Percentiles rank a stretch among this genome's conserved stretches.
These are phyloP conservation scores for Puccinellia tenuiflora DNA, from an alignment of 176 grass and related monocot species.

Conservation along the genomic window DNA sequence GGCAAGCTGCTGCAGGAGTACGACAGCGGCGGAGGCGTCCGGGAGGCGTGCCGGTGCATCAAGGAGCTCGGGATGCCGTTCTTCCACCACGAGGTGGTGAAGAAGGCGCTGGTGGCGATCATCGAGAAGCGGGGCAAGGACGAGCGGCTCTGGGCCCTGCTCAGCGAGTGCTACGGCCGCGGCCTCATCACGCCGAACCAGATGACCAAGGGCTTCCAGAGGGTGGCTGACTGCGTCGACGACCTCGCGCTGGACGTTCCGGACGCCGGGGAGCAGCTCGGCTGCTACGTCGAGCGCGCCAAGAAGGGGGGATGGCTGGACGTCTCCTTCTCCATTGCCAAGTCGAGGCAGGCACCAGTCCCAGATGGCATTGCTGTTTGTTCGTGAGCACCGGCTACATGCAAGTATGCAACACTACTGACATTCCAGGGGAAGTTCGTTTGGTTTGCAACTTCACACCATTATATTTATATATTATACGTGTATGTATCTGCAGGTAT, in stretches of 20 bases:
- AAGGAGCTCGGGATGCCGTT: constrained; percentile 77
- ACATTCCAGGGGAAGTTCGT: background rate
- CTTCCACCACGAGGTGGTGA: constrained; percentile 90
- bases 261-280: constrained; percentile 44
- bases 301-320: constrained; percentile 61
- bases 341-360: background rate
- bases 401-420: background rate
- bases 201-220: constrained; percentile 67
- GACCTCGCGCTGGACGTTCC: constrained; percentile 80
- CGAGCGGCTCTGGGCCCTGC: constrained; percentile 40
- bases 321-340: constrained; percentile 22
- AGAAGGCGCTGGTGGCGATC: constrained; percentile 63
- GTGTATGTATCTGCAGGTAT: constrained; percentile 21
- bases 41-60: constrained; percentile 66
- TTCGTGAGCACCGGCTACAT: constrained; percentile 20
- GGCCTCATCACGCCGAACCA: constrained; percentile 67
- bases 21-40: constrained; percentile 57
- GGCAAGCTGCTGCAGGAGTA: constrained; percentile 70
- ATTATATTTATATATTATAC: constrained; percentile 3
- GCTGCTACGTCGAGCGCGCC: constrained; percentile 52
- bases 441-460: background rate
- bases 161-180: constrained; percentile 59
- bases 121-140: constrained; percentile 73
- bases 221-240: constrained; percentile 52
- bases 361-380: constrained; percentile 7